Evolutionary conservation across 2,329 filamentous ascomycete species (phyloP), one percentile per base, ranked within the genome.

Genomic region (Fusarium secorum): DNA sequence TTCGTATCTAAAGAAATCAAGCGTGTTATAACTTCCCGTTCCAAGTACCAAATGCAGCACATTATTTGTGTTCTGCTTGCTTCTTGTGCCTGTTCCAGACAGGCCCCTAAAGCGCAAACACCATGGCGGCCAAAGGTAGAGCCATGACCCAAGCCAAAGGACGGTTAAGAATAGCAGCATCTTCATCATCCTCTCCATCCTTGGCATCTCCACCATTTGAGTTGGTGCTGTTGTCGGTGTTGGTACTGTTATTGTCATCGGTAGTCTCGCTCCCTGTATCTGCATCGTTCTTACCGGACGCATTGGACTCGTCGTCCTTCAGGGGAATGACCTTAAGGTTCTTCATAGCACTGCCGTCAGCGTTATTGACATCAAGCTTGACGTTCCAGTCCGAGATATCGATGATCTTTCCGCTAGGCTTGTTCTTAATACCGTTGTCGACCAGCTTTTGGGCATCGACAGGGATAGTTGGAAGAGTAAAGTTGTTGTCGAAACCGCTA

Each of bases 401-500:
- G 70, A 97, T 86, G 57, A 97, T 81, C 81, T 91, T 88, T 74
- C 91, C 91, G 18, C 79, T 81, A 41, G 90, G 89, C 60, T 89
- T 87, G 70, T 87, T 88, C 52, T 81, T 83, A 66, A 97, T 88
- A 68, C 95, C 95, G 52, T 91, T 89, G 72, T 93, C 85, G 78
- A 98, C 95, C 76, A 97, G 85, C 48, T 87, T 85, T 66, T 90
- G 85, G 41, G 90, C 90, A 71, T 90, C 92, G 7, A 87, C 84
- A 17, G 94, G 94, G 10, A 89, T 85, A 7, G 77, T 82, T 51
- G 92, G 95, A 62, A 97, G 84, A 48, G 90, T 91, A 83, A 97
- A 98, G 85, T 93, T 91, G 79, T 83, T 90, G 81, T 87, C 88
- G 85, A 97, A 97, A 68, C 86, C 87, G 65, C 86, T 82, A 70